Base-by-base conservation (phyloP, 768 basidiomycete genomes). In the Tylopilus cervinicoccineus region DNA sequence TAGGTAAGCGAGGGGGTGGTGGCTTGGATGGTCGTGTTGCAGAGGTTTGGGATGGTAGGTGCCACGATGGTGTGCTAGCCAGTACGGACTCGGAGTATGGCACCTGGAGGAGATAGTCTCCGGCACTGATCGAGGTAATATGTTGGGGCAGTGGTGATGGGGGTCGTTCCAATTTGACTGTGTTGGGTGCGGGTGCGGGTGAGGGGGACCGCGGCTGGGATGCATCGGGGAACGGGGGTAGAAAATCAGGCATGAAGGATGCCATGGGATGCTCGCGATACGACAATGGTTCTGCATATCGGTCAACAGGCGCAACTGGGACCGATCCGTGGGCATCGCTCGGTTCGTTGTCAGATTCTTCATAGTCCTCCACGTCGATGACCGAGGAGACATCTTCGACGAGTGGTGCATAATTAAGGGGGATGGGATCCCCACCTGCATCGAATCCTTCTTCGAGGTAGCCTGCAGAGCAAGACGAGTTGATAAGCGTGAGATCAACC, bases 1-100 rank as follows among this genome's bases (percentile, higher is more conserved):
- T 76, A 5, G 77, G 64, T 6, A 73, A 61, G 5, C 71, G 74
- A 23, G 64, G 14, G 3, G 57, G 40, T 17, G 55, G 55, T 0
- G 56, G 12, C 11, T 58, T 56, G 26, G 67, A 51, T 6, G 56
- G 36, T 3, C 57, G 56, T 10, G 56, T 52, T 0, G 60, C 47
- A 7, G 73, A 63, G 4, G 62, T 61, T 7, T 64, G 60, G 2
- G 78, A 57, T 3, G 84, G 86, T 0, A 90, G 71, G 61, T 89
- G 87, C 80, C 85, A 83, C 58, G 84, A 76, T 16, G 85, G 75
- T 7, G 77, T 72, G 7, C 74, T 70, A 5, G 85, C 76, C 20
- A 91, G 78, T 4, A 84, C 75, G 0, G 88, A 91, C 55, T 84
- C 80, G 2, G 76, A 76, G 58, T 91, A 91, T 5, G 88, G 85